A percentile compares a stretch with the other conserved stretches of the same genome.
Evolutionary conservation across 768 basidiomycete species (phyloP).

Genomic region (Pulveroboletus ravenelii): DNA sequence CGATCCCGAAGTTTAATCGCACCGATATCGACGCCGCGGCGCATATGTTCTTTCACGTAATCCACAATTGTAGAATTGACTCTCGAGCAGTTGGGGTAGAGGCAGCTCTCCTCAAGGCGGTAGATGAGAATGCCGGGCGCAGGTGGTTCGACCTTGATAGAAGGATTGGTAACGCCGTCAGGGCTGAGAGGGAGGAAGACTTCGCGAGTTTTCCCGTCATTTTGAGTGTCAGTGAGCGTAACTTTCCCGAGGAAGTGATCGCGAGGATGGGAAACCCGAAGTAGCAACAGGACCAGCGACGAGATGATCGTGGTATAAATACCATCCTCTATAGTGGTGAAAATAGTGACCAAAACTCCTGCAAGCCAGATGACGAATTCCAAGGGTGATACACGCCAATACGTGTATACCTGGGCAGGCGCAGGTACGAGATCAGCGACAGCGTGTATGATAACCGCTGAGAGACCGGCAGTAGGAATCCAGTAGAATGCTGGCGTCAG

Average conservation of each 20-base stretch:
- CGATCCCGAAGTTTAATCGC: conserved; percentile 65
- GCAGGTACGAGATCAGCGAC: conserved; percentile 84
- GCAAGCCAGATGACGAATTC: conserved; percentile 89
- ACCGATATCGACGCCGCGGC: conserved; percentile 70
- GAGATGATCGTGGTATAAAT: conserved; percentile 84
- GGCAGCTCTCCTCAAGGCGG: conserved; percentile 84
- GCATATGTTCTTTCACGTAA: conserved; percentile 72
- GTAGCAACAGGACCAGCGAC: conserved; percentile 73
- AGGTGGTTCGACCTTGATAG: conserved; percentile 71
- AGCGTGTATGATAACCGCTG: conserved; percentile 93
- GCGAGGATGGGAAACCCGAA: conserved; percentile 84
- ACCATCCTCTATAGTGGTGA: conserved; percentile 91
- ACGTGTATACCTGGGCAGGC: conserved; percentile 76
- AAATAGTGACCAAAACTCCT: conserved; percentile 84
- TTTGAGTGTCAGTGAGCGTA: conserved; percentile 42
- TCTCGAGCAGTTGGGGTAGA: conserved; percentile 75
- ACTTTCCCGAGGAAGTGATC: conserved; percentile 90
- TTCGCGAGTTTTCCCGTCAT: conserved; percentile 49
- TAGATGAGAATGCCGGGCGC: conserved; percentile 87
- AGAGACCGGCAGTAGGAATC: conserved; percentile 78
- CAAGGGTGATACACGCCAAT: conserved; percentile 91
- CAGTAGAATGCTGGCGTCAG: conserved; percentile 90
- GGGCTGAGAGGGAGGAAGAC: conserved; percentile 76
- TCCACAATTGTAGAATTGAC: conserved; percentile 73
- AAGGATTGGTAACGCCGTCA: conserved; percentile 59